Evolutionary conservation across 805 yeast species (phyloP), one percentile per base, ranked within the genome.

Genomic region (Wickerhamomyces bovis): DNA sequence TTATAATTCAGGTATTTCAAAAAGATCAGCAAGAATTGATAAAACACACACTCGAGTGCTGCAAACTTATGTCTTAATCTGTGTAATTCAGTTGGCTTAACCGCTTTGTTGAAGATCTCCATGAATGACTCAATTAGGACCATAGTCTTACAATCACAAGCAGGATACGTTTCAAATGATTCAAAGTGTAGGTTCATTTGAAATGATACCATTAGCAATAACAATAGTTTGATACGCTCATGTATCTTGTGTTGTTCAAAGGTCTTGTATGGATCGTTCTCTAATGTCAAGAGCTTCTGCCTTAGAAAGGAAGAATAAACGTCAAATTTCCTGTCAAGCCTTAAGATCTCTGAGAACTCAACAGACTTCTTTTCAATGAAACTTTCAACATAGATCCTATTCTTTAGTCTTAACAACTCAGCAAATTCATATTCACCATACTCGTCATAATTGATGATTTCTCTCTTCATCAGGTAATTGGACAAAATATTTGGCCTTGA

Each of bases 1-100:
- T 56, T 58, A 44, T 25, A 49, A 42, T 58, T 57, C 22, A 58
- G 20, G 41, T 48, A 56, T 44, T 50, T 57, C 39, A 57, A 31
- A 31, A 54, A 57, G 10, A 57, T 46, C 35, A 58, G 25, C 9
- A 55, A 18, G 39, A 48, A 53, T 33, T 56, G 63, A 41, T 53
- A 54, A 15, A 52, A 12, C 23, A 52, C 33, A 44, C 61, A 58
- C 21, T 57, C 61, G 12, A 53, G 21, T 0, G 44, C 30, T 1
- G 56, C 44, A 21, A 53, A 53, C 15, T 36, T 42, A 26, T 51
- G 52, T n/a, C 57, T 42, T 6, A 55, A 12, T 21, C 19, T 23
- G 16, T 46, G 30, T 3, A 52, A 15, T 10, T 45, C 23, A 30
- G 26, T 10, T 39, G 23, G 8, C 46, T 30, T 39, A 31, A 50